phyloP scores from a whole-genome alignment of 139 green algal species.

The Choricystis sp. region DNA sequence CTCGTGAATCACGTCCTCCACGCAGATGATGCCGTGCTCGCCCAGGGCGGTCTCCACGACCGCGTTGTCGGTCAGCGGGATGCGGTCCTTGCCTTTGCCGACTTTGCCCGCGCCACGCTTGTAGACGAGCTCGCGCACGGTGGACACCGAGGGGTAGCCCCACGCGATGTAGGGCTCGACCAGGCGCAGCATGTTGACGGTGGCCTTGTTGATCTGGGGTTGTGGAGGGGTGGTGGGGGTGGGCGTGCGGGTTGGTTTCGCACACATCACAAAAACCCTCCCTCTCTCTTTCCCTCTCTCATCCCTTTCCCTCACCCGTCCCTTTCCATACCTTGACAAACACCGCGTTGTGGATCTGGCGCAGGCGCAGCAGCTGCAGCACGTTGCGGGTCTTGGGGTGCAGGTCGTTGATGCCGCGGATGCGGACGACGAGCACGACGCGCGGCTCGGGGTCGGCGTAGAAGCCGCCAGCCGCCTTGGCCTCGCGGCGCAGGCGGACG shows the following conservation, averaged over 20 bases:
- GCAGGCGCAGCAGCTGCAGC: constrained; percentile 90
- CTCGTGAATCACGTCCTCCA: constrained; percentile 98
- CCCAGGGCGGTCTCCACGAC: constrained; percentile 82
- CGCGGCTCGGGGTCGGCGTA: constrained; percentile 90
- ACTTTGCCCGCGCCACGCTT: constrained; percentile 97
- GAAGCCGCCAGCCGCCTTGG: constrained; percentile 78
- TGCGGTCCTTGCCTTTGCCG: constrained; percentile 66
- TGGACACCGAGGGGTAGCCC: constrained; percentile 97
- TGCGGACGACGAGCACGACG: constrained; percentile 91
- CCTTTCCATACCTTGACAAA: constrained; percentile 95
- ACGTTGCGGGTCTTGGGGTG: constrained; percentile 88
- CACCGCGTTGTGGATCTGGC: constrained; percentile 96
- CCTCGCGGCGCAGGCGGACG: constrained; percentile 76
- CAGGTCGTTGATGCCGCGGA: constrained; percentile 92
- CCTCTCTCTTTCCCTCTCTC: not conserved
- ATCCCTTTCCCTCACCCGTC: too few species aligned
- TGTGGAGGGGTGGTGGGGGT: not conserved
- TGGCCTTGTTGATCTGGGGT: constrained; percentile 91
- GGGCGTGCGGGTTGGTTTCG: not conserved
- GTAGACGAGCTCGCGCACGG: constrained; percentile 95
- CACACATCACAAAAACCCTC: not conserved
- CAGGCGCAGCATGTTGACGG: constrained; percentile 82
- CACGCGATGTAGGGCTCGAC: constrained; percentile 97
- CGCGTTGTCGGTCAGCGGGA: constrained; percentile 93
- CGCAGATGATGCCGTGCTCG: constrained; percentile 91